A percentile compares a stretch with the other conserved stretches of the same genome.
These are phyloP conservation scores for Sisymbrium altissimum DNA, from an alignment of 345 rosid species.

Conservation along the genomic window DNA sequence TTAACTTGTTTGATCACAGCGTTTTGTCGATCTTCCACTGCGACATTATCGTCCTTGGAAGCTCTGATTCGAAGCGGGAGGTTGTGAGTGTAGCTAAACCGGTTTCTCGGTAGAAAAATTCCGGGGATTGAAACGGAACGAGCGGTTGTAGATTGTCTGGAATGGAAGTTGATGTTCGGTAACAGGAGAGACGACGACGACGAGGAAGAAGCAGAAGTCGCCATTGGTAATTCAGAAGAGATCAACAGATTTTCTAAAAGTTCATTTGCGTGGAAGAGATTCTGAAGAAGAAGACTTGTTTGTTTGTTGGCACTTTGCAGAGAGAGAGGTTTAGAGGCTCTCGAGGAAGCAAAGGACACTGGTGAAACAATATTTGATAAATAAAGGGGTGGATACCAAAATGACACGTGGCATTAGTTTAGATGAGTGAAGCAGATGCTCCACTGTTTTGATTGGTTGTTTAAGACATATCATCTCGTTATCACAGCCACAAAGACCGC, in stretches of 20 bases:
- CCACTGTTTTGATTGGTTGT: conserved; percentile 23
- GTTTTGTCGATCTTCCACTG: conserved; percentile 50
- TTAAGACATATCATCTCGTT: conserved; percentile 21
- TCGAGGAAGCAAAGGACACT: background rate
- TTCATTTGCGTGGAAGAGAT: conserved; percentile 3
- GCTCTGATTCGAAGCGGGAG: conserved; percentile 42
- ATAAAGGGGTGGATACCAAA: conserved; percentile 52
- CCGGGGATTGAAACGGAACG: conserved; percentile 30
- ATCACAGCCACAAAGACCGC: conserved; percentile 20
- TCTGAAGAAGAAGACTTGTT: background rate
- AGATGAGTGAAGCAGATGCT: conserved; percentile 38
- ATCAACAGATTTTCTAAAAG: background rate
- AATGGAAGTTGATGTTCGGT: conserved; percentile 46
- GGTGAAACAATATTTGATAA: background rate
- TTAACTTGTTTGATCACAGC: conserved; percentile 37
- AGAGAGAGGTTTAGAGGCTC: conserved; percentile 21
- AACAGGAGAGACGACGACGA: conserved; percentile 36
- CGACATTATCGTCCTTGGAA: conserved; percentile 41
- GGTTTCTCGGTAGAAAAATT: conserved; percentile 20
- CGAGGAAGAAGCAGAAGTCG: conserved; percentile 33
- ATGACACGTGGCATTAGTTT: conserved; percentile 57
- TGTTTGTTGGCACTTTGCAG: conserved; percentile 13
- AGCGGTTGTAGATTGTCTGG: conserved; percentile 30
- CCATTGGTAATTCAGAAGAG: conserved; percentile 35
- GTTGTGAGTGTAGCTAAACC: background rate